A percentile compares a stretch with the other conserved stretches of the same genome.
Evolutionary conservation across 1,284 basidiomycete genomes (phyloP).

Genomic region (Athelia psychrophila): DNA sequence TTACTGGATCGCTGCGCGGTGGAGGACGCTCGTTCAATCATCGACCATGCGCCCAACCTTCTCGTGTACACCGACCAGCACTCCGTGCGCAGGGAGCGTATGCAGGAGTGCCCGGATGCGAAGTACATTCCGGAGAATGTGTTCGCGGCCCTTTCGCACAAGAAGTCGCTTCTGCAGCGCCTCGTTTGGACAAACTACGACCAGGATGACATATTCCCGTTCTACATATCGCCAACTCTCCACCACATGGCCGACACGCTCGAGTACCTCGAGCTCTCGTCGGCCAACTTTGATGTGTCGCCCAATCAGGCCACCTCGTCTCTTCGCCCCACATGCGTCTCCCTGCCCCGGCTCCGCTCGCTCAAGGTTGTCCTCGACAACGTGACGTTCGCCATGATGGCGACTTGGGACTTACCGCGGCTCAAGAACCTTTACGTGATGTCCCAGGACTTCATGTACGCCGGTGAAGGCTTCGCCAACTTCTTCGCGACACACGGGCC

Average conservation of each 20-base stretch:
- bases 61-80: conserved; percentile 61
- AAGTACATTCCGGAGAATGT: conserved; percentile 50
- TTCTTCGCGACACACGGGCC: conserved; percentile 66
- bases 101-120: conserved; percentile 41
- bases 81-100: conserved; percentile 53
- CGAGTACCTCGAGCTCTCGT: conserved; percentile 54
- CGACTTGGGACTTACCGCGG: conserved; percentile 55
- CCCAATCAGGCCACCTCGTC: background rate
- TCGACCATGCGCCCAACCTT: conserved; percentile 58
- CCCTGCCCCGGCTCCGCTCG: conserved; percentile 55
- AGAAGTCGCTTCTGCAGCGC: conserved; percentile 47
- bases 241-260: conserved; percentile 38
- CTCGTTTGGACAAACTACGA: conserved; percentile 72
- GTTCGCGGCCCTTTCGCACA: conserved; percentile 53
- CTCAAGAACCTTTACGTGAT: conserved; percentile 63
- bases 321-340: background rate
- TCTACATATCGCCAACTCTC: conserved; percentile 52
- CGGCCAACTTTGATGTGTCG: conserved; percentile 28
- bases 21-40: conserved; percentile 59
- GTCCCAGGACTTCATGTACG: conserved; percentile 65
- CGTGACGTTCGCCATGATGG: conserved; percentile 61
- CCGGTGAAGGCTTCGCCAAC: conserved; percentile 53
- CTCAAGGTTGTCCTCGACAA: conserved; percentile 71
- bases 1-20: conserved; percentile 63
- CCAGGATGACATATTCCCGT: conserved; percentile 55